Percentiles rank a stretch among this genome's conserved stretches.
These are phyloP conservation scores for Coprinopsis sp. DNA, from an alignment of 768 basidiomycete genomes.

Conservation along the genomic window DNA sequence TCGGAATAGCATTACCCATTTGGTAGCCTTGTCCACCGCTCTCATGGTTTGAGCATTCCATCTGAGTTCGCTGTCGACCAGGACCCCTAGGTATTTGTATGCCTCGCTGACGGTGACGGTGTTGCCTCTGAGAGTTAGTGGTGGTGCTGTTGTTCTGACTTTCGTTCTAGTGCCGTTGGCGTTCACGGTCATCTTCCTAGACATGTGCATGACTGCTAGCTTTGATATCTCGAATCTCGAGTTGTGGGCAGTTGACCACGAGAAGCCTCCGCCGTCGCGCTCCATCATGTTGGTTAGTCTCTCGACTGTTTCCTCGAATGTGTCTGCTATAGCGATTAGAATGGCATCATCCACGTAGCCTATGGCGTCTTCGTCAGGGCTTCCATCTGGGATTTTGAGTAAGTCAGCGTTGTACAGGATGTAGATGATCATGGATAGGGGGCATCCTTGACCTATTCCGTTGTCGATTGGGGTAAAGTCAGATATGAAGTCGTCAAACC, in stretches of 20 bases:
- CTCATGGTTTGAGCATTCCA: conserved; percentile 10
- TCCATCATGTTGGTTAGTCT: conserved; percentile 25
- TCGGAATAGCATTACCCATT: conserved; percentile 13
- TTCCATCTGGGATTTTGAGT: conserved; percentile 7
- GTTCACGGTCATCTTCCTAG: neutral
- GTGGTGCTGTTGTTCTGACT: neutral
- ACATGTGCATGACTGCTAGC: conserved; percentile 23
- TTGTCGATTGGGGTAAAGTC: conserved; percentile 16
- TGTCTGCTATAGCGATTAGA: conserved; percentile 19
- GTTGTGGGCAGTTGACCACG: conserved; percentile 25
- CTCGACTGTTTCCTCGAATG: conserved; percentile 16
- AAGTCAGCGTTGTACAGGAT: conserved; percentile 23
- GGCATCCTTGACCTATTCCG: conserved; percentile 24
- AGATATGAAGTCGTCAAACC: conserved; percentile 23
- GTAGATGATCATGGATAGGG: conserved; percentile 22
- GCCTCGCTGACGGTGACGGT: conserved; percentile 10
- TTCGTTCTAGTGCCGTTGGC: neutral
- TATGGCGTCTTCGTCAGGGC: conserved; percentile 12
- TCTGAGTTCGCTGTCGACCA: conserved; percentile 16
- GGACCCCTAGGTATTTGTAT: conserved; percentile 24
- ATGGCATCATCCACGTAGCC: conserved; percentile 28
- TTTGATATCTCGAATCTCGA: conserved; percentile 29
- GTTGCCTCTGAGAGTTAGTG: conserved; percentile 7
- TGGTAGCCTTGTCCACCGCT: conserved; percentile 12
- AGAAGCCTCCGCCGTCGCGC: conserved; percentile 17